Evolutionary conservation across 2,329 filamentous ascomycete genomes (phyloP), one percentile per base, ranked within the genome.

Genomic region (Aspergillus sp.): DNA sequence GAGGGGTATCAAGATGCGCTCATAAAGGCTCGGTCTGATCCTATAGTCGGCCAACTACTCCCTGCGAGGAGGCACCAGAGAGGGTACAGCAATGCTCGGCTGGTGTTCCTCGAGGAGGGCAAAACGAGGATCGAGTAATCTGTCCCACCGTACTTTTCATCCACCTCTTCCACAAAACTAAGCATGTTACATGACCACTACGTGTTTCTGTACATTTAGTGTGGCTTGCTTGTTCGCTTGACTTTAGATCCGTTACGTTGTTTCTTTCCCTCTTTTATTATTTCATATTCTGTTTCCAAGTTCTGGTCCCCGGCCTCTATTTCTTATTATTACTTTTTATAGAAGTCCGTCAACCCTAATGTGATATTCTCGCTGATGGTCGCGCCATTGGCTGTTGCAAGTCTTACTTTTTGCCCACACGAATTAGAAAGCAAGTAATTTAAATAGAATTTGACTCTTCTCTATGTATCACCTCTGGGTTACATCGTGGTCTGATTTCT

Each of bases 1-100:
- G 95, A 99, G 71, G 92, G 92, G 41, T 96, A 93, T 76, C 88
- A 92, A 69, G 92, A 97, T 69, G 91, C 94, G 55, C 86, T 96
- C 66, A 83, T 84, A 67, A 90, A 92, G 73, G 92, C 93, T 11
- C 84, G 88, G 65, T 92, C 95, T 72, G 91, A 96, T 72, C 86
- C 88, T 61, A 75, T 99, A 17, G 84, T 98, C 51, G 95, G 95
- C 3, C 80, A 85, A 13, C 85, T 96, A 62, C 84, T 96, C 21
- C 73, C 77, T 36, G 65, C 71, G 6, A 82, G 84, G 27, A 81
- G 78, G 62, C 92, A 96, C 72, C 91, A 96, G 77, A 84, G 93
- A 15, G 92, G 92, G 2, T 85, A 91, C 63, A 96, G 92, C 78
- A 91, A 90, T 66, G 89, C 90, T 47, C 84, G 91, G 63, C 88